phyloP scores from a whole-genome alignment of 2,329 filamentous ascomycete species.

The Colletotrichum sp. region DNA sequence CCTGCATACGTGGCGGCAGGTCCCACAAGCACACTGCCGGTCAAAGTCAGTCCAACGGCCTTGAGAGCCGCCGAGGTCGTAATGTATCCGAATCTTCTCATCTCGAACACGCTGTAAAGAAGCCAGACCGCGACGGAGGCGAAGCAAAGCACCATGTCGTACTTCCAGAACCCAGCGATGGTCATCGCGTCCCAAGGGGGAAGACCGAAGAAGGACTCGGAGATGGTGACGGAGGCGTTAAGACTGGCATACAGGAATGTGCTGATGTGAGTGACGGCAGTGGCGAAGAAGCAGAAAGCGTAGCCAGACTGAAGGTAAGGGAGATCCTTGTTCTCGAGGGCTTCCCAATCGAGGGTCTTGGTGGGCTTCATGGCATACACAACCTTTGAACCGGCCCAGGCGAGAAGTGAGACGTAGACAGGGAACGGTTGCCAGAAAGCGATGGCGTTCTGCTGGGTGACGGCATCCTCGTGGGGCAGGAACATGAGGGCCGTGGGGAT shows the following conservation, averaged over 20 bases:
- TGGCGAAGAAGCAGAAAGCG: background rate
- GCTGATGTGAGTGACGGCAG: background rate
- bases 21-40: slow-evolving; percentile 21
- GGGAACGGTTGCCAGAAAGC: slow-evolving; percentile 14
- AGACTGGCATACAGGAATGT: background rate
- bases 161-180: background rate
- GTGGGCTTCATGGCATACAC: background rate
- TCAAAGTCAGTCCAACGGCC: background rate
- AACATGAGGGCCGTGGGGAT: slow-evolving; percentile 16
- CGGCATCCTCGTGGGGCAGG: background rate
- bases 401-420: background rate
- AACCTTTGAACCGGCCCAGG: background rate
- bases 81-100: slow-evolving; percentile 26
- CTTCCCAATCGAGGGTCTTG: background rate
- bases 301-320: background rate
- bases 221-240: background rate
- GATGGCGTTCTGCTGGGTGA: slow-evolving; percentile 4
- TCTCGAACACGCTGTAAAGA: slow-evolving; percentile 26
- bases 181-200: background rate
- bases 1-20: slow-evolving; percentile 26
- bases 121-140: background rate
- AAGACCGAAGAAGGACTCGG: background rate
- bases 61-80: slow-evolving; percentile 8
- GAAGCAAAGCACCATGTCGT: background rate
- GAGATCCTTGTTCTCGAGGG: background rate